Conservation (phyloP, 106 monocot species). For the Allium fistulosum region DNA sequence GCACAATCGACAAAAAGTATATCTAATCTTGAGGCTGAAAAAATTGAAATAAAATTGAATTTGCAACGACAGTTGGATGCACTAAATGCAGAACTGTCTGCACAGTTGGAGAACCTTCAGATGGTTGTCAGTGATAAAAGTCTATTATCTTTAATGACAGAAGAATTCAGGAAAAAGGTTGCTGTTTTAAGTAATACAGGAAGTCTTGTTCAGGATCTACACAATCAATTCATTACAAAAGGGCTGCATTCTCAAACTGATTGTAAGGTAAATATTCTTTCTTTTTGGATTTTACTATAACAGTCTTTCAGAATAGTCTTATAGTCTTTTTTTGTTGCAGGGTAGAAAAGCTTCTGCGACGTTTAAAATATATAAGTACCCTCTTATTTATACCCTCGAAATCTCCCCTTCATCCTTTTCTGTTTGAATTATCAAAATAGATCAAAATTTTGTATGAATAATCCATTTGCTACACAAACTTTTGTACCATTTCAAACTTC, state of each 20-base stretch:
- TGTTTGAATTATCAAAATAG: too few species aligned
- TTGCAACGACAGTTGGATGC: slow-evolving; percentile 36
- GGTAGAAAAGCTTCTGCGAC: too few species aligned
- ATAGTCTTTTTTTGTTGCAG: too few species aligned
- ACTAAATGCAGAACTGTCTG: slow-evolving; percentile 38
- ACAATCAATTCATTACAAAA: slow-evolving; percentile 33
- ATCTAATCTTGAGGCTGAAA: slow-evolving; percentile 44
- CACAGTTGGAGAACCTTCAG: slow-evolving; percentile 39
- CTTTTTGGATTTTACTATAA: neutral
- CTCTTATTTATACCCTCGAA: too few species aligned
- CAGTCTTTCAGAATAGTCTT: too few species aligned
- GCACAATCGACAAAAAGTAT: slow-evolving; percentile 33
- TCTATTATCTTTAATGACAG: slow-evolving; percentile 33
- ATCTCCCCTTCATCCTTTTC: too few species aligned
- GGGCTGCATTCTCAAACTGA: slow-evolving; percentile 20
- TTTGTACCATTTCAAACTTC: too few species aligned
- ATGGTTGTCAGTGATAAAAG: slow-evolving; percentile 48
- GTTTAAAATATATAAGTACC: too few species aligned
- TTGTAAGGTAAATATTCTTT: slow-evolving; percentile 42
- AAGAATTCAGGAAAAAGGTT: slow-evolving; percentile 44
- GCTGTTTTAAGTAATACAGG: slow-evolving; percentile 42
- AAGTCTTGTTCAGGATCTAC: slow-evolving; percentile 54
- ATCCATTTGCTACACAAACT: too few species aligned
- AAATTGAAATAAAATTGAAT: slow-evolving; percentile 35
- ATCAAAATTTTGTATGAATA: too few species aligned